Conservation (phyloP, 2,329 filamentous ascomycete species). For the Penicillium sp. region DNA sequence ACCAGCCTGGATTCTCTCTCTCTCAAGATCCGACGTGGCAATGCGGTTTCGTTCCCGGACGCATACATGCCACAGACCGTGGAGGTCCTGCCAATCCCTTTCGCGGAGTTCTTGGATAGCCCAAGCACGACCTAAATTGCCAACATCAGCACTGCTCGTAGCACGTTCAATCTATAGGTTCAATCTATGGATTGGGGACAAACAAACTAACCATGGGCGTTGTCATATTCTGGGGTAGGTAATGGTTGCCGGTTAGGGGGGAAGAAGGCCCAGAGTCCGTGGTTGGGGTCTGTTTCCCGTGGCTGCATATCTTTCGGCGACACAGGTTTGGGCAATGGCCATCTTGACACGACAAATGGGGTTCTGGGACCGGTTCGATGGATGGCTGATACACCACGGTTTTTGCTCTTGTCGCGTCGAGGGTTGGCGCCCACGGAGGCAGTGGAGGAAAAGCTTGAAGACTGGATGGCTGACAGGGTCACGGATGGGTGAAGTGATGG, state of each 20-base stretch:
- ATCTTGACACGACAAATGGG: constrained; percentile 63
- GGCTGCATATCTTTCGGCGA: constrained; percentile 44
- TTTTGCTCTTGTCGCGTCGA: constrained; percentile 65
- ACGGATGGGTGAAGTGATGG: constrained; percentile 34
- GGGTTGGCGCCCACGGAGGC: constrained; percentile 39
- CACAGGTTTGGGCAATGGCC: constrained; percentile 64
- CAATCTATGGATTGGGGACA: background rate
- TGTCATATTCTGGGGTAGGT: constrained; percentile 61
- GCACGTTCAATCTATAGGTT: background rate
- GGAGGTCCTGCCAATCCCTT: constrained; percentile 90
- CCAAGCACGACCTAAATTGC: constrained; percentile 61
- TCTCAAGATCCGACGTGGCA: constrained; percentile 65
- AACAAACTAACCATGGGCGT: constrained; percentile 52
- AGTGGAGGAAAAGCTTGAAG: constrained; percentile 47
- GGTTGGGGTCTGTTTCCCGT: constrained; percentile 56
- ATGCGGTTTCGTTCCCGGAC: constrained; percentile 83
- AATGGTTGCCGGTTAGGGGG: constrained; percentile 60
- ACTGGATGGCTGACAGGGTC: constrained; percentile 26
- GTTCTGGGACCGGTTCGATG: constrained; percentile 67
- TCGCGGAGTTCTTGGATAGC: constrained; percentile 71
- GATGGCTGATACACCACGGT: constrained; percentile 72
- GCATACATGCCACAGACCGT: constrained; percentile 89
- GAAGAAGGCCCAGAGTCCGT: constrained; percentile 93
- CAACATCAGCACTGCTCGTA: constrained; percentile 10
- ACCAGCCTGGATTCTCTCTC: constrained; percentile 57